phyloP scores from a whole-genome alignment of 2,329 filamentous ascomycete genomes.

The Chalaropsis thielavioides region DNA sequence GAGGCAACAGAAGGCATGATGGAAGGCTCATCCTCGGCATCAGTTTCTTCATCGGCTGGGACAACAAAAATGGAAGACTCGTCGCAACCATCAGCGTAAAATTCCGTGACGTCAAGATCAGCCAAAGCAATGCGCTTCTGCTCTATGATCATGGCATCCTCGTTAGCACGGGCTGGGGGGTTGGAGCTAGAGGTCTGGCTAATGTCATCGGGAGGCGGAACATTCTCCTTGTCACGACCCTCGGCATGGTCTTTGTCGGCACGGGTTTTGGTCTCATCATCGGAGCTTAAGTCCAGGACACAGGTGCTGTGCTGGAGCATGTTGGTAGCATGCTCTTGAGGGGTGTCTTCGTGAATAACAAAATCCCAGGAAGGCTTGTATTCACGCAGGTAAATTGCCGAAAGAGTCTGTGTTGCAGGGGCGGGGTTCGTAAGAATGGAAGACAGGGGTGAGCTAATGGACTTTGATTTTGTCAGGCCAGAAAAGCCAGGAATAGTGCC shows the following conservation, averaged over 20 bases:
- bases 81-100: conserved; percentile 52
- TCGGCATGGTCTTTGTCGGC: conserved; percentile 39
- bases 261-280: conserved; percentile 56
- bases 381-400: conserved; percentile 24
- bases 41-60: conserved; percentile 40
- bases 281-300: conserved; percentile 75
- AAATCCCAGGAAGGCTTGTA: conserved; percentile 68
- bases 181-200: conserved; percentile 38
- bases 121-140: conserved; percentile 50
- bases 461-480: conserved; percentile 25
- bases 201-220: conserved; percentile 57
- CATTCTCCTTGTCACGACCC: conserved; percentile 77
- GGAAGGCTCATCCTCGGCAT: background rate
- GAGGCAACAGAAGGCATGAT: background rate
- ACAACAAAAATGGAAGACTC: conserved; percentile 47
- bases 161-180: conserved; percentile 23
- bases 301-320: conserved; percentile 82
- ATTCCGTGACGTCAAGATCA: conserved; percentile 53
- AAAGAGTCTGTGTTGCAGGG: conserved; percentile 19
- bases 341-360: conserved; percentile 83
- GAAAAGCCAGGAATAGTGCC: conserved; percentile 54
- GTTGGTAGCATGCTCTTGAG: conserved; percentile 82
- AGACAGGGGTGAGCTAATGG: conserved; percentile 21
- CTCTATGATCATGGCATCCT: conserved; percentile 46
- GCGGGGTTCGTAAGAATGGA: conserved; percentile 23